Evolutionary conservation across 148 eudicot genomes (phyloP).

Genomic region (Vaccinium vitisidaea): DNA sequence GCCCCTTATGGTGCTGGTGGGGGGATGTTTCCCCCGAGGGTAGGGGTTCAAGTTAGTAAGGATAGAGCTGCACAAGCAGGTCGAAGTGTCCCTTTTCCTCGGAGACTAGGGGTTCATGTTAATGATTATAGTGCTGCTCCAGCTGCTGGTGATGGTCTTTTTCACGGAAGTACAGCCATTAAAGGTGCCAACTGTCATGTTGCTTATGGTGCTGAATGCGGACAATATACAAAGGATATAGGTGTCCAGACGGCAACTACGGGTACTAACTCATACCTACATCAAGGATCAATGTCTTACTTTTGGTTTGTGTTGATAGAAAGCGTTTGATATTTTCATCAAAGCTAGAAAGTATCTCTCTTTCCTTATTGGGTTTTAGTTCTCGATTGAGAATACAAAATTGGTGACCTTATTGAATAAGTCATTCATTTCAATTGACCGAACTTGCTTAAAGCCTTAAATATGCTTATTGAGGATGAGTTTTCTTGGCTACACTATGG

Average conservation of each 20-base stretch:
- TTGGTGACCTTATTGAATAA: neutral
- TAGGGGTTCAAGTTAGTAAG: neutral
- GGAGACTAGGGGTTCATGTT: constrained; percentile 26
- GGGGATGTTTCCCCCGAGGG: constrained; percentile 12
- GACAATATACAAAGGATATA: constrained; percentile 14
- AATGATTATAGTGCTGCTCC: constrained; percentile 20
- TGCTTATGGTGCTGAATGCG: neutral
- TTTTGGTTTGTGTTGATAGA: neutral
- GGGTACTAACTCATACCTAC: neutral
- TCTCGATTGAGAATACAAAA: neutral
- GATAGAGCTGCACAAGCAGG: constrained; percentile 14
- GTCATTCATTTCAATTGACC: neutral
- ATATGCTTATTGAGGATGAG: neutral
- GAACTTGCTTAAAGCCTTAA: neutral
- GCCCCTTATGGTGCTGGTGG: constrained; percentile 2
- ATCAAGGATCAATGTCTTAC: neutral
- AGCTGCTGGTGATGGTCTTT: constrained; percentile 13
- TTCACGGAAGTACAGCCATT: neutral
- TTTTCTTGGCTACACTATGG: neutral
- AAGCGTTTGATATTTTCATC: neutral
- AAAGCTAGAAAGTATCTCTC: neutral
- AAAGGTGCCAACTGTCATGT: neutral
- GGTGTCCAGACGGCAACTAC: neutral
- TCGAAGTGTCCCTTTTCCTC: constrained; percentile 18
- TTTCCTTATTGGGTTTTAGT: neutral